Evolutionary conservation across 495 filamentous ascomycete species (phyloP).

Genomic region (Chaetomidium leptoderma): DNA sequence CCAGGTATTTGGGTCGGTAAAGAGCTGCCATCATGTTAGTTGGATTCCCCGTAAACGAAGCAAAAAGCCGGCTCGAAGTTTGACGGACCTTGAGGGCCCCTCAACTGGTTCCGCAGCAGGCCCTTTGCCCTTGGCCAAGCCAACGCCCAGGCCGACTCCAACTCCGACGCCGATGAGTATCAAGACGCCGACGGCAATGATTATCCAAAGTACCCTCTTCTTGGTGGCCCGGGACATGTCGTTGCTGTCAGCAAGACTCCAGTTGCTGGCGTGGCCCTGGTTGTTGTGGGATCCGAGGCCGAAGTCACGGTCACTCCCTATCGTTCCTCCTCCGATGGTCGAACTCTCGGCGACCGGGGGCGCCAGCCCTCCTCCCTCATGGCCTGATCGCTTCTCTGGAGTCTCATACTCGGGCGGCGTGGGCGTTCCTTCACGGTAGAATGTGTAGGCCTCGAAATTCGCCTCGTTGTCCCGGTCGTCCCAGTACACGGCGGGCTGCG

Average conservation of each 20-base stretch:
- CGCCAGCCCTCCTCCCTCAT: neutral
- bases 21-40: constrained; percentile 7
- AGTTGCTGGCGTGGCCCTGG: neutral
- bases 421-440: constrained; percentile 38
- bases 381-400: constrained; percentile 18
- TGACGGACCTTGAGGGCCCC: constrained; percentile 24
- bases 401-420: constrained; percentile 25
- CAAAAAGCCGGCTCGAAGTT: neutral
- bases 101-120: neutral
- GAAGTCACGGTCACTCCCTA: constrained; percentile 9
- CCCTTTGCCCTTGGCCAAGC: constrained; percentile 19
- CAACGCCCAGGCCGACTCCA: constrained; percentile 40
- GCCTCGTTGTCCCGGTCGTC: constrained; percentile 24
- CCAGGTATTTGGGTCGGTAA: neutral
- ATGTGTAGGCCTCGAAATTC: constrained; percentile 29
- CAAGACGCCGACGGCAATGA: constrained; percentile 23
- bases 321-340: neutral
- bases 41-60: neutral
- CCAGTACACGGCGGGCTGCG: constrained; percentile 30
- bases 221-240: constrained; percentile 18
- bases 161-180: constrained; percentile 35
- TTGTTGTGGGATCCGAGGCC: neutral
- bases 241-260: constrained; percentile 10
- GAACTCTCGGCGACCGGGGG: constrained; percentile 2
- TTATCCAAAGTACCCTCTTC: constrained; percentile 30